Evolutionary conservation across 164 flowering plant species (phyloP), one percentile per base, ranked within the genome.

Genomic region (Litsea cubeba): DNA sequence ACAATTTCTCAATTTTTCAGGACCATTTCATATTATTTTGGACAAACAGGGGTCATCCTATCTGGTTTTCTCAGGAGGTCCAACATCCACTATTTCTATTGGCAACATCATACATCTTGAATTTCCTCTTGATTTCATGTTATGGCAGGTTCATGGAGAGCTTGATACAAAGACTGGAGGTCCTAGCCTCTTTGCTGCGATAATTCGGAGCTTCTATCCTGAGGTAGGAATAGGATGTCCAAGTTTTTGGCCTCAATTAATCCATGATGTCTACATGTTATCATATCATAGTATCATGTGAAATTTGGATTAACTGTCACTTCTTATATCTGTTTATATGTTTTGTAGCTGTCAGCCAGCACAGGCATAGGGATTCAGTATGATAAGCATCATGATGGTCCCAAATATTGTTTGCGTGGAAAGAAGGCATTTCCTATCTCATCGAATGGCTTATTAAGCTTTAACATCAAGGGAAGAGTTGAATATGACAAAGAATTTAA

Each of bases 381-480:
- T 82, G 83, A 84, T 74, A 82, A 78, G 77, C 60, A 15, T 14
- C 75, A 74, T 4, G 86, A 87, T 28, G 88, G 82, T 74, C 76
- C 89, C 49, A 83, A 76, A 58, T 94, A 88, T 69, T 70, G 28
- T 68, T 80, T 85, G 2, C 93, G 84, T 50, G 97, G 86, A n/a
- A 96, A 90, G 78, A 92, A 83, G 84, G 76, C 83, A 51, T 90
- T 87, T 78, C 87, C 92, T n/a, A 83, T 94, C 57, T 80, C 89
- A 35, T 70, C 74, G 8, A 63, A 86, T 81, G 86, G 87, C 10
- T 62, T 74, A 8, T 18, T 91, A 18, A 87, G 72, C 76, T 85
- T 96, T 75, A 82, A 82, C 65, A 62, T 94, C 80, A 96, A 94
- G 83, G 97, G 95, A 50, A 82, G 84, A 30, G 85, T 76, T 68